A percentile compares a stretch with the other conserved stretches of the same genome.
These are phyloP conservation scores for Croton setiger DNA, from an alignment of 441 rosid species.

Conservation along the genomic window DNA sequence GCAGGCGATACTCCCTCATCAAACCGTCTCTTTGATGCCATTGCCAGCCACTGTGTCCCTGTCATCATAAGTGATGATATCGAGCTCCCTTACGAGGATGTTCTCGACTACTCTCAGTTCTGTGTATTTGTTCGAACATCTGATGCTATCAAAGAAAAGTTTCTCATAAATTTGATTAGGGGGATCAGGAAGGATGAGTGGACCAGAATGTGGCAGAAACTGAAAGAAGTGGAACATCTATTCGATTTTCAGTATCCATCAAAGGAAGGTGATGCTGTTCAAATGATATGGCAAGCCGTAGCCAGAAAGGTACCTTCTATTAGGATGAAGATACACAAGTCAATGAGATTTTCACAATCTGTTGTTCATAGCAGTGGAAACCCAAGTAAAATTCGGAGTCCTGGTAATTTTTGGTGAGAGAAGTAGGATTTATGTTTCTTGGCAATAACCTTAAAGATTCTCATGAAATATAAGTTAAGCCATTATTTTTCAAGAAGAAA, in stretches of 20 bases:
- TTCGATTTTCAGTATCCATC: constrained; percentile 80
- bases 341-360: constrained; percentile 44
- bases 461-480: constrained; percentile 12
- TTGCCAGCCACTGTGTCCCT: constrained; percentile 95
- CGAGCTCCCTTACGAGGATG: constrained; percentile 91
- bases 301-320: constrained; percentile 72
- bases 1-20: constrained; percentile 99
- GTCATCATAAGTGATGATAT: constrained; percentile 93
- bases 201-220: constrained; percentile 68
- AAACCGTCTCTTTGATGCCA: constrained; percentile 91
- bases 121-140: constrained; percentile 75
- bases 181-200: constrained; percentile 71
- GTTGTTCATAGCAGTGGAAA: constrained; percentile 18
- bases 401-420: constrained; percentile 55
- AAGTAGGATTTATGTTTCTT: constrained; percentile 1
- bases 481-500: constrained; percentile 17
- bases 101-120: constrained; percentile 87
- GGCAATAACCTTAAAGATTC: constrained; percentile 17
- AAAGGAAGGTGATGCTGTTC: constrained; percentile 72
- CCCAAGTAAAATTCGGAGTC: constrained; percentile 33
- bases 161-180: constrained; percentile 60
- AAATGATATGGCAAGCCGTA: constrained; percentile 91
- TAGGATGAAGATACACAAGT: constrained; percentile 60
- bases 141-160: constrained; percentile 72
- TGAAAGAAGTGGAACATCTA: constrained; percentile 57